These are phyloP conservation scores for Magnusiomyces starmeri DNA, from an alignment of 1,139 yeast species.

Conservation along the genomic window DNA sequence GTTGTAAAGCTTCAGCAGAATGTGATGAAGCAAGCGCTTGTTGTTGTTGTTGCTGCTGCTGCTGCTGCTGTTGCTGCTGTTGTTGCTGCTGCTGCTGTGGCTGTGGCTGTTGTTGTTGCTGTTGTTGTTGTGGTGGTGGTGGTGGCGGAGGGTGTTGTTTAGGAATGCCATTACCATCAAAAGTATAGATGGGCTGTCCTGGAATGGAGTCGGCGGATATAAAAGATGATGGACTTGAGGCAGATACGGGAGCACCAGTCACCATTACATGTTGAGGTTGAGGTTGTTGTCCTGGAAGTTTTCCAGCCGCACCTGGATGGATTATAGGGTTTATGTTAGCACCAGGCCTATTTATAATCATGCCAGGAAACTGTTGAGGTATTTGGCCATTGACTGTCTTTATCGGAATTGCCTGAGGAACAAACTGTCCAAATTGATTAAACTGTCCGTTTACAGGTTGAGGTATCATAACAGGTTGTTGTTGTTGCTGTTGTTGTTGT, in stretches of 20 bases:
- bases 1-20: constrained; percentile 45
- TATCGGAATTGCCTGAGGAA: constrained; percentile 14
- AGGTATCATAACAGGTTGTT: constrained; percentile 8
- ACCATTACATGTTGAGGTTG: neutral
- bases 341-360: constrained; percentile 9
- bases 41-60: constrained; percentile 9
- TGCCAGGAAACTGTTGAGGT: constrained; percentile 13
- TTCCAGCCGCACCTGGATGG: constrained; percentile 10
- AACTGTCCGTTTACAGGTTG: constrained; percentile 12
- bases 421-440: constrained; percentile 9
- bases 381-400: constrained; percentile 10
- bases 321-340: constrained; percentile 8
- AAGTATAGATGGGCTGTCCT: neutral
- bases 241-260: neutral
- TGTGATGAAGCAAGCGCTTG: constrained; percentile 17
- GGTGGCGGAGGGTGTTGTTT: constrained; percentile 11
- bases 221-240: neutral
- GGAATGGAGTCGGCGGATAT: constrained; percentile 6
- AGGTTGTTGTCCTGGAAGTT: neutral
- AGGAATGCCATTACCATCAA: constrained; percentile 19
- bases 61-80: neutral
- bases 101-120: too few species aligned
- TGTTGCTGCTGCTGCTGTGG: too few species aligned
- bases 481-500: constrained; percentile 23
- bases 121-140: neutral